A percentile compares a stretch with the other conserved stretches of the same genome.
Conservation (phyloP, 257 asterid species). For the Schizonepeta tenuifolia region DNA sequence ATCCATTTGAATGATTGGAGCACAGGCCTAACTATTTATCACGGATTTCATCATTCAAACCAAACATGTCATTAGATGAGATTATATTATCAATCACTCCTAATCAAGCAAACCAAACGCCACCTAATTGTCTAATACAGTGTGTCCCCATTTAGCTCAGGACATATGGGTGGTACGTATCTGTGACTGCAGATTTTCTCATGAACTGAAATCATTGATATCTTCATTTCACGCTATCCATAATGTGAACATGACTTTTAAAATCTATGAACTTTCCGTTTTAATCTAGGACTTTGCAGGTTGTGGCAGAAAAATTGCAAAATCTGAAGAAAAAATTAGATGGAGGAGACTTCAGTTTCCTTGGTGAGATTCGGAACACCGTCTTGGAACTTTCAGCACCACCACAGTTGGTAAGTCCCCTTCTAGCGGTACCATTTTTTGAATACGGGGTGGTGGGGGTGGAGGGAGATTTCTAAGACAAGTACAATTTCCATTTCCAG, state of each 20-base stretch:
- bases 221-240: constrained; percentile 3
- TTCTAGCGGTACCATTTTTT: constrained; percentile 26
- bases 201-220: constrained; percentile 21
- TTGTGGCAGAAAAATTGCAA: constrained; percentile 66
- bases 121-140: not conserved
- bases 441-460: not conserved
- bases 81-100: too few relatives aligned
- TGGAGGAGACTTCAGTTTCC: constrained; percentile 65
- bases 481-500: too few relatives aligned
- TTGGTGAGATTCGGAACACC: constrained; percentile 74
- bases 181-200: constrained; percentile 25
- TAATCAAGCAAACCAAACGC: too few relatives aligned
- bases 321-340: constrained; percentile 55
- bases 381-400: constrained; percentile 91
- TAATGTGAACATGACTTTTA: not conserved
- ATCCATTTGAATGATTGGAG: too few relatives aligned
- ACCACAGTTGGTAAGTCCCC: constrained; percentile 67
- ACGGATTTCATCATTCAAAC: too few relatives aligned
- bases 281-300: constrained; percentile 50
- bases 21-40: too few relatives aligned
- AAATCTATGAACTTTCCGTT: constrained; percentile 10
- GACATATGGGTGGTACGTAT: constrained; percentile 1
- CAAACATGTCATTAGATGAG: too few relatives aligned
- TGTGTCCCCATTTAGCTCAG: constrained; percentile 13
- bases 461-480: not conserved